phyloP scores from a whole-genome alignment of 1,284 basidiomycete genomes.

The Leccinum fallax region DNA sequence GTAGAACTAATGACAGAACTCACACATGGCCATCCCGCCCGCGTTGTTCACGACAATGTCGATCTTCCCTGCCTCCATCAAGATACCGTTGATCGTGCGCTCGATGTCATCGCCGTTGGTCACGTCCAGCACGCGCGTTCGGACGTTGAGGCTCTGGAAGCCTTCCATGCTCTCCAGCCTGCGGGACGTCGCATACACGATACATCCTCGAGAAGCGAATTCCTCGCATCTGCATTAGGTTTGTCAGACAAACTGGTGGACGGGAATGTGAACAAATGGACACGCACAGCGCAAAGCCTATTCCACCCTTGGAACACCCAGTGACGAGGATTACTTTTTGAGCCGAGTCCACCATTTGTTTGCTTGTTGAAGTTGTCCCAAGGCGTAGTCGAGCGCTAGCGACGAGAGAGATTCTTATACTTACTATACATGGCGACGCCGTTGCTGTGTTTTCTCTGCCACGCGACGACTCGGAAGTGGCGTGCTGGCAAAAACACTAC shows the following conservation, averaged over 20 bases:
- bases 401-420: no score
- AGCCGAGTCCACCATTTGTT: background rate
- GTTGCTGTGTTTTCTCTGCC: no score
- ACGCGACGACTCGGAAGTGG: no score
- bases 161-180: conserved; percentile 53
- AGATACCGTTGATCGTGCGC: conserved; percentile 44
- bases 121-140: conserved; percentile 53
- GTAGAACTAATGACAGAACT: background rate
- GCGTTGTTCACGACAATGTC: conserved; percentile 74
- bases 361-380: background rate
- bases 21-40: conserved; percentile 47
- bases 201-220: conserved; percentile 57
- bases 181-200: conserved; percentile 69
- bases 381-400: background rate
- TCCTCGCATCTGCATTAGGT: conserved; percentile 50
- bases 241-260: background rate
- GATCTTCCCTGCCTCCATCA: conserved; percentile 52
- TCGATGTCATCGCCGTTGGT: conserved; percentile 54
- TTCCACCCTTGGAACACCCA: conserved; percentile 70
- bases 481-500: no score
- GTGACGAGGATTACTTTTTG: conserved; percentile 61
- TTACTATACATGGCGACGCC: no score
- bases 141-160: conserved; percentile 45
- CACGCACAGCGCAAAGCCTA: conserved; percentile 65
- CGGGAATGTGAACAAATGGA: background rate